Conservation (phyloP, 306 rosid species). For the Fragaria iinumae region DNA sequence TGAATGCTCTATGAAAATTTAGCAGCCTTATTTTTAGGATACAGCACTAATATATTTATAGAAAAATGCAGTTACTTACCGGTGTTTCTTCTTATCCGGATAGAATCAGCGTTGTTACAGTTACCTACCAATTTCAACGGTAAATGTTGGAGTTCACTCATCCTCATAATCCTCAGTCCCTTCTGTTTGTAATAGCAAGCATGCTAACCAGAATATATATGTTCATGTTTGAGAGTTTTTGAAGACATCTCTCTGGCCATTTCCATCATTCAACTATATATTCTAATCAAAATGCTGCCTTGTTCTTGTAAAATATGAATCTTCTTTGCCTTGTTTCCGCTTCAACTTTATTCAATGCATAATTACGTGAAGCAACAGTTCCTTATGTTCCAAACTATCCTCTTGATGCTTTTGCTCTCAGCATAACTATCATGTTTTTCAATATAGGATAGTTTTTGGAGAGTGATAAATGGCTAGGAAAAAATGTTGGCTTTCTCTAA, state of each 20-base stretch:
- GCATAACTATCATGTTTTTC: background rate
- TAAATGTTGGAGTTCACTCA: conserved; percentile 20
- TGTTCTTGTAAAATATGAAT: conserved; percentile 29
- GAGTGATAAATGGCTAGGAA: too few relatives aligned
- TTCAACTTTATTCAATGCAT: conserved; percentile 34
- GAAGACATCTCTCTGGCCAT: conserved; percentile 39
- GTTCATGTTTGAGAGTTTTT: conserved; percentile 32
- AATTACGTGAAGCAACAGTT: conserved; percentile 36
- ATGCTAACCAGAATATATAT: conserved; percentile 20
- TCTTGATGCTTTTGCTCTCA: background rate
- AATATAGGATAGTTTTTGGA: background rate
- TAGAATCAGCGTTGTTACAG: conserved; percentile 18
- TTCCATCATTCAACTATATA: conserved; percentile 19
- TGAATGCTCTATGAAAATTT: background rate
- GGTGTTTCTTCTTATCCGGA: conserved; percentile 18
- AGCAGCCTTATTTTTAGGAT: conserved; percentile 1
- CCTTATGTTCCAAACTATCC: conserved; percentile 14
- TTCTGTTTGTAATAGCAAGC: conserved; percentile 15
- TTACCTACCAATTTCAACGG: conserved; percentile 30
- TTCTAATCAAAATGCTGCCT: conserved; percentile 24
- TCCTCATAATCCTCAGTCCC: conserved; percentile 13
- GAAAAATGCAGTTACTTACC: conserved; percentile 22
- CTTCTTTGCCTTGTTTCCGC: conserved; percentile 42
- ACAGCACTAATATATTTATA: background rate
- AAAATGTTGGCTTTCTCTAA: conserved; percentile 40